Base-by-base conservation (phyloP, 169 alveolate genomes). In the Cryptosporidium xiaoi region DNA sequence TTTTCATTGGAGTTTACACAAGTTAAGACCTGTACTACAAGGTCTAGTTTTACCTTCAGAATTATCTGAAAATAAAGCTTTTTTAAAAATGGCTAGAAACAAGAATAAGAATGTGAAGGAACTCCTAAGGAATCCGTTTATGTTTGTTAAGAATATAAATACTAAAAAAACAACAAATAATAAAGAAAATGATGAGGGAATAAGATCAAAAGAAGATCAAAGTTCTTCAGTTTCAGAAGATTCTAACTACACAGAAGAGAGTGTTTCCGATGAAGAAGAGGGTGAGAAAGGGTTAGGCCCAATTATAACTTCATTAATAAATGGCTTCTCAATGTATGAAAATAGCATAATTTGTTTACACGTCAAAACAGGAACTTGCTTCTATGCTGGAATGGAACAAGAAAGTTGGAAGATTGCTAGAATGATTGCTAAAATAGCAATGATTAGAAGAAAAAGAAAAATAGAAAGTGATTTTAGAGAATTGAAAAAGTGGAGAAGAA, bases 351-450 rank as follows among this genome's bases (percentile, higher is more conserved):
- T 92, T 34, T 77, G 90, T 46, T 40, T 92, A 46, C 95, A 91
- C 56, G 94, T 92, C n/a, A 87, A 91, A 46, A 82, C 91, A 10
- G 94, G 95, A 62, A 92, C 94, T 4, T 84, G 93, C 34, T 91
- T 92, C 44, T 92, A 90, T 55, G 94, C 94, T 46, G 93, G 91
- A 71, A 92, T 92, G 94, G 95, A 92, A 58, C 68, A 83, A 13
- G 95, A 92, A 64, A 83, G 92, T 82, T 92, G 95, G 95, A 83
- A 90, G 51, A 92, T 91, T 27, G 93, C 93, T 5, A 90, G 83
- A 64, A 82, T 91, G 65, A 90, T 92, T 33, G 95, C 95, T 2
- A 90, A 91, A 51, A 91, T 92, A 5, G 91, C 95, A 8, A 77
- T 91, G 65, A 85, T 92, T 7, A 85, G 95, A 33, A 89, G 94